A percentile compares a stretch with the other conserved stretches of the same genome.
Evolutionary conservation across 1,139 yeast species (phyloP).

Genomic region (Suhomyces guaymorum): DNA sequence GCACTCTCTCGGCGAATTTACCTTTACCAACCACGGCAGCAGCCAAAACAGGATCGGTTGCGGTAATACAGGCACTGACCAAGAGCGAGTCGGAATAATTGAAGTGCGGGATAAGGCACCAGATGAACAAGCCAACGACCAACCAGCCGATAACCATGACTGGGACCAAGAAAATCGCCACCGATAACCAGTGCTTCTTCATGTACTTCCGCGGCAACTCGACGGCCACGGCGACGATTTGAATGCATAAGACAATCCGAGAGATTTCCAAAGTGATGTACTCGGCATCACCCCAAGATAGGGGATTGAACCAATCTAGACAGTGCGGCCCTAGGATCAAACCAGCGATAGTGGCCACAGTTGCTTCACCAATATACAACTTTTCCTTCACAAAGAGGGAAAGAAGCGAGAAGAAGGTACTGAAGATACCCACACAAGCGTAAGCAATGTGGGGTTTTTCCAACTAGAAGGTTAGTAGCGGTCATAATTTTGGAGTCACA

Average conservation of each 20-base stretch:
- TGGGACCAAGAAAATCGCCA: conserved; percentile 74
- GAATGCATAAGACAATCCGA: conserved; percentile 84
- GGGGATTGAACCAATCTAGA: conserved; percentile 83
- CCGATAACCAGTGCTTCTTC: conserved; percentile 88
- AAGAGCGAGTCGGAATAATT: conserved; percentile 74
- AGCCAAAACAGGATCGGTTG: conserved; percentile 96
- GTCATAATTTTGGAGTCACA: no score
- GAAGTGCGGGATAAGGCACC: conserved; percentile 83
- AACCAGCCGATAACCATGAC: conserved; percentile 97
- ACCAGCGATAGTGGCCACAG: conserved; percentile 90
- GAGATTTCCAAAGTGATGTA: conserved; percentile 84
- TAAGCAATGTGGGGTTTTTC: conserved; percentile 79
- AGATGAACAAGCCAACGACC: conserved; percentile 79
- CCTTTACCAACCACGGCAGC: conserved; percentile 99
- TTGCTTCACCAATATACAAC: conserved; percentile 91
- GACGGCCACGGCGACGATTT: conserved; percentile 96
- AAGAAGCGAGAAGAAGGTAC: conserved; percentile 82
- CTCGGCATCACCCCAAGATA: conserved; percentile 89
- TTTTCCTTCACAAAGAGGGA: conserved; percentile 89
- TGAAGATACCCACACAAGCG: conserved; percentile 89
- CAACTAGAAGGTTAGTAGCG: conserved; percentile 32
- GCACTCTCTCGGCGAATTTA: conserved; percentile 94
- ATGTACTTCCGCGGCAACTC: conserved; percentile 93
- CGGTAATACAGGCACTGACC: conserved; percentile 91
- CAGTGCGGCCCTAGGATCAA: conserved; percentile 93